These are phyloP conservation scores for Fraxinus latifolia DNA, from an alignment of 305 asterid genomes.

Conservation along the genomic window DNA sequence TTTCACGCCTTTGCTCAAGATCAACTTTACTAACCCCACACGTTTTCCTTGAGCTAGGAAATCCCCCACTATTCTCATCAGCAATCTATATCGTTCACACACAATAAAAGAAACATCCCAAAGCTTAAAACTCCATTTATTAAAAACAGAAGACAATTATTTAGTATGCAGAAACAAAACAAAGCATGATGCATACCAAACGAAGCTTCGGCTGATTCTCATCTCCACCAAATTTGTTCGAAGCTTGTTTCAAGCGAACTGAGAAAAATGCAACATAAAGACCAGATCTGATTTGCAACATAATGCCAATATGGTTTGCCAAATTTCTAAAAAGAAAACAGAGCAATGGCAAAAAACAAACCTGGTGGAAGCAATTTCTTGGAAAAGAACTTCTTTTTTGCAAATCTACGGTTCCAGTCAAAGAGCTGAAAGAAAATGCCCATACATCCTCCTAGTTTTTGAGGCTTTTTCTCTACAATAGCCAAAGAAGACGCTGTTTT, in stretches of 20 bases:
- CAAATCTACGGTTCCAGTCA: conserved; percentile 91
- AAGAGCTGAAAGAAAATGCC: conserved; percentile 85
- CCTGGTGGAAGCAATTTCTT: conserved; percentile 88
- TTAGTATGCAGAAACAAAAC: background rate
- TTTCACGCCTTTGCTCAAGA: conserved; percentile 42
- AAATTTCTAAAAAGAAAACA: background rate
- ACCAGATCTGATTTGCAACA: background rate
- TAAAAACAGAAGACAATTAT: background rate
- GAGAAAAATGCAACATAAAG: conserved; percentile 30
- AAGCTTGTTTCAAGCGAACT: conserved; percentile 67
- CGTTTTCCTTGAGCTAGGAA: conserved; percentile 48
- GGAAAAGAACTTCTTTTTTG: conserved; percentile 76
- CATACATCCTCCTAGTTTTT: conserved; percentile 77
- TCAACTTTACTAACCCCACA: conserved; percentile 31
- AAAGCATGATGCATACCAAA: conserved; percentile 49
- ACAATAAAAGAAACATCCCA: background rate
- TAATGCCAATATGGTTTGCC: background rate
- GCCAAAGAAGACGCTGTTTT: conserved; percentile 54
- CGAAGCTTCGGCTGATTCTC: conserved; percentile 83
- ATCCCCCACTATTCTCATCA: conserved; percentile 90
- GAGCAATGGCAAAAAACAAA: conserved; percentile 23
- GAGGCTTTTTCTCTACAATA: conserved; percentile 75
- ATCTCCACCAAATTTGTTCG: conserved; percentile 74
- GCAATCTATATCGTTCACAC: conserved; percentile 60
- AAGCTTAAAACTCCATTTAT: background rate